Evolutionary conservation across 345 rosid genomes (phyloP), one percentile per base, ranked within the genome.

Genomic region (Alliaria petiolata): DNA sequence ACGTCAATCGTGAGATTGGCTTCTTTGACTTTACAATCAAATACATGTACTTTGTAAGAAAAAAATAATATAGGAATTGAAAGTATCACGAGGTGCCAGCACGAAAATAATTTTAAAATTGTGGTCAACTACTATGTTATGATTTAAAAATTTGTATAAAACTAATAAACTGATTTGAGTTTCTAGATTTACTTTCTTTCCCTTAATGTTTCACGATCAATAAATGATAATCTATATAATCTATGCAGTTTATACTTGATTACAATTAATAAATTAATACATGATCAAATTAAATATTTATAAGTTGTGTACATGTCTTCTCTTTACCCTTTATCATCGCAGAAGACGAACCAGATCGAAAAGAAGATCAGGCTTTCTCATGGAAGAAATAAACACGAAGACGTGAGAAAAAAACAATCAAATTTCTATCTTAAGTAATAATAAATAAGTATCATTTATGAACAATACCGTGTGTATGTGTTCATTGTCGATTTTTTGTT

Each of bases 331-430:
- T 34, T 4, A 8, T 28, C 66, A 60, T 16, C 52, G 22, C 69
- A 68, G 44, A 61, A 75, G 64, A 60, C 43, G 38, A 68, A 31
- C 20, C 14, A 17, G n/a, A n/a, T n/a, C n/a, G 43, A 38, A 44
- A 54, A 52, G 3, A 42, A 39, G 60, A 66, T 19, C 46, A 49
- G 40, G 59, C 50, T 58, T 74, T 45, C 57, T 65, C 50, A 75
- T 75, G 79, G 74, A 60, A 54, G 40, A 62, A 53, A 68, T 70
- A 60, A 75, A 61, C 62, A 45, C 42, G 36, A 75, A 75, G 64
- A 75, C 64, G 79, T 75, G 39, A 52, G 79, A 1, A 33, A 10
- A 34, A 10, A 8, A 45, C 11, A 10, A 72, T 45, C 22, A 45
- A 45, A 45, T 45, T 7, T 44, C 20, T n/a, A 1, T 52, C 35